Conservation (phyloP, 2,329 filamentous ascomycete genomes). For the Fusarium sp. region DNA sequence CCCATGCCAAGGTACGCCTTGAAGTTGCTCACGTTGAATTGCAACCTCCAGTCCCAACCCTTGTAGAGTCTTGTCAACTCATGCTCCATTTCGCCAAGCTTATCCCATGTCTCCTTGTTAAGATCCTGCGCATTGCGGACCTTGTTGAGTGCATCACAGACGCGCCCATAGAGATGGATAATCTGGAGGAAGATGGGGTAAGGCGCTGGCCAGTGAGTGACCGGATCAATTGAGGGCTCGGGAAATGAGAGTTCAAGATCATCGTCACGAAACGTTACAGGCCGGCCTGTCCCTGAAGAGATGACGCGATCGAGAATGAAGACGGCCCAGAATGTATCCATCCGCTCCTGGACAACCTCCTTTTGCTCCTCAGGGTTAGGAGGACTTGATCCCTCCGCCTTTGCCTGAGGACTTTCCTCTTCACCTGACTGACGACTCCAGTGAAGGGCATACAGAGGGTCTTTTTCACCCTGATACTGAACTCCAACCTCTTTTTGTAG, state of each 20-base stretch:
- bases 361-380: conserved; percentile 65
- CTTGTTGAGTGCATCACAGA: conserved; percentile 86
- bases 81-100: conserved; percentile 81
- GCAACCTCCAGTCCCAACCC: conserved; percentile 77
- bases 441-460: conserved; percentile 61
- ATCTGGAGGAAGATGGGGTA: conserved; percentile 86
- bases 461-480: conserved; percentile 66
- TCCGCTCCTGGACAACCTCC: conserved; percentile 81
- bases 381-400: conserved; percentile 55
- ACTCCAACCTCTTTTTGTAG: conserved; percentile 85
- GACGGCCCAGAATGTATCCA: conserved; percentile 91
- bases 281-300: conserved; percentile 85
- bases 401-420: conserved; percentile 54
- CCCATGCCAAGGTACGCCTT: conserved; percentile 84
- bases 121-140: conserved; percentile 80
- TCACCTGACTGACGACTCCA: conserved; percentile 53
- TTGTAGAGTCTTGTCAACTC: conserved; percentile 81
- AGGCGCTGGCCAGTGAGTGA: conserved; percentile 78
- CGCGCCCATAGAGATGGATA: conserved; percentile 85
- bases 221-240: conserved; percentile 59
- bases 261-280: conserved; percentile 84
- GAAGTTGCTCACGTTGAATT: conserved; percentile 89
- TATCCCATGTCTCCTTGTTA: conserved; percentile 78
- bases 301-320: conserved; percentile 90
- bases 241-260: conserved; percentile 85